Evolutionary conservation across 108 stramenopile species (phyloP), one percentile per base, ranked within the genome.

Genomic region (Discostella stelligeroides): DNA sequence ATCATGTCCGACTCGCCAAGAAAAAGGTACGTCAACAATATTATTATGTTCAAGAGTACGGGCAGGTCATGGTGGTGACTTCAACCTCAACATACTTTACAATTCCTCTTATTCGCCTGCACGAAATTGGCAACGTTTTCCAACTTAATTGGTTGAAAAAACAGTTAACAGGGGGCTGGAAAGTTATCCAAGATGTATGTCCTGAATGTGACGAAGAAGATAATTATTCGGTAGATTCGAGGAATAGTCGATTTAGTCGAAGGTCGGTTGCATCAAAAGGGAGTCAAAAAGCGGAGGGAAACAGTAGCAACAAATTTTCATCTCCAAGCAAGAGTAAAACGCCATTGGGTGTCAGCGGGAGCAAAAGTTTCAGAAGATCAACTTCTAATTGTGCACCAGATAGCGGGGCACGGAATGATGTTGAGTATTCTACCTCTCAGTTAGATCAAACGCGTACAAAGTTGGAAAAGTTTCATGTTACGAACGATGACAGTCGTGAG

Each of bases 111-210:
- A 2, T 8, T 53, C 23, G 24, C 11, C 51, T 24, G 12, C 17
- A 23, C 53, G 9, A 23, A 55, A 34, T 27, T 56, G 9, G 13
- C 3, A 50, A 50, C 49, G 23, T 8, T 8, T n/a, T n/a, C 23
- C 1, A 50, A 50, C 49, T 20, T 18, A 21, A 27, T 13, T 4
- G 28, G 24, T 0, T n/a, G n/a, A n/a, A n/a, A 1, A 56, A 13
- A 38, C 8, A 56, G 55, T 27, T 63, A 47, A 34, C 62, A 20
- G 72, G 72, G 11, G 72, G 72, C 20, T 73, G 72, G 72, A 73
- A 65, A 40, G 64, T 79, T 27, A 50, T 79, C n/a, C 78, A 66
- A 45, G 58, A 71, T 14, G 59, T 54, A 18, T 79, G 78, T 40
- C 1, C 43, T 15, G 66, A 79, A 42, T 79, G 78, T 39, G 53